phyloP scores from a whole-genome alignment of 345 rosid species.

The Theobroma cacao region DNA sequence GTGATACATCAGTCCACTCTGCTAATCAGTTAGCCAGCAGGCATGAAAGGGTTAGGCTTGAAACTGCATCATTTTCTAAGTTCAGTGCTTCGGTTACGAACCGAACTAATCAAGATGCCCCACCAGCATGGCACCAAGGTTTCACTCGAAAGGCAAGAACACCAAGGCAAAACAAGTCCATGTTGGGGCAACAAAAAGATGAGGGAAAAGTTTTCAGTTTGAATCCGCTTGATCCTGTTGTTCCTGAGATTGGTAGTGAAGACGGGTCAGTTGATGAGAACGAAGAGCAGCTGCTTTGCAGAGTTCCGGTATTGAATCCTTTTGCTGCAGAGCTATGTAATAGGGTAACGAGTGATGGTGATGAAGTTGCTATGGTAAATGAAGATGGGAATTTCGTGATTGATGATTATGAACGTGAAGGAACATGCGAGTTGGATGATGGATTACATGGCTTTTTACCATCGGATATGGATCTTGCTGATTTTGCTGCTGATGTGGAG shows the following conservation, averaged over 20 bases:
- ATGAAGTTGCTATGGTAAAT: background rate
- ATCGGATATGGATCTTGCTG: constrained; percentile 47
- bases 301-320: constrained; percentile 52
- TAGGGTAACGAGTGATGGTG: background rate
- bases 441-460: constrained; percentile 31
- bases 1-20: constrained; percentile 63
- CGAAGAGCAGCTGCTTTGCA: constrained; percentile 38
- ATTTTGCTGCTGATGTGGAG: constrained; percentile 51
- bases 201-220: constrained; percentile 10
- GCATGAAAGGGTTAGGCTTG: constrained; percentile 55
- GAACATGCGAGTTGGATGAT: constrained; percentile 26
- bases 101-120: background rate
- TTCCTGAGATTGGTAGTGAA: constrained; percentile 50
- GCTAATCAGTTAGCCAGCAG: constrained; percentile 61
- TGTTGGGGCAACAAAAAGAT: constrained; percentile 1
- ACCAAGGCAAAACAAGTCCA: constrained; percentile 32
- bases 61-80: constrained; percentile 30
- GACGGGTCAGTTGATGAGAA: constrained; percentile 35
- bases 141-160: constrained; percentile 54
- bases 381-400: constrained; percentile 17
- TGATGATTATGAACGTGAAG: constrained; percentile 20
- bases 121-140: constrained; percentile 53
- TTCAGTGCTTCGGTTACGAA: background rate
- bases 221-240: constrained; percentile 32
- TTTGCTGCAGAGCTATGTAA: constrained; percentile 26